Evolutionary conservation across 352 stramenopile genomes (phyloP).

Genomic region (Pythium angustatum): DNA sequence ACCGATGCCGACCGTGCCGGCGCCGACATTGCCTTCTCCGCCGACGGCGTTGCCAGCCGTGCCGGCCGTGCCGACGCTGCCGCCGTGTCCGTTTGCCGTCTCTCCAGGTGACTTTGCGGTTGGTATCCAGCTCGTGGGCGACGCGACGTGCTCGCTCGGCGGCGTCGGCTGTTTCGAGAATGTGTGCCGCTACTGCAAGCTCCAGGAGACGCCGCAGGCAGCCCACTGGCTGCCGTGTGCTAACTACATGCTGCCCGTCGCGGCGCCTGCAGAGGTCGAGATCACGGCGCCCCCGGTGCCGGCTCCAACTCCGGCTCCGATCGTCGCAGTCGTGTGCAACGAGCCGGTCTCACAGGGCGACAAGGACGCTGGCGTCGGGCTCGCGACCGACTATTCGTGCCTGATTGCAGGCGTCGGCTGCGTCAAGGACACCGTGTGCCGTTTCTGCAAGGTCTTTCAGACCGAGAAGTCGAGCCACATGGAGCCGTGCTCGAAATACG

Average conservation of each 20-base stretch:
- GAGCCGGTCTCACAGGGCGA: background rate
- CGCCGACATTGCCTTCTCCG: background rate
- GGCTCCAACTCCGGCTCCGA: background rate
- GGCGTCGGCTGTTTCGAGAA: slow-evolving; percentile 8
- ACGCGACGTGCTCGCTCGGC: background rate
- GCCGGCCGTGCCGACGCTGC: background rate
- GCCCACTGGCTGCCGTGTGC: background rate
- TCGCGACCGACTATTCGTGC: slow-evolving; percentile 10
- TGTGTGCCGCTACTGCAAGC: slow-evolving; percentile 11
- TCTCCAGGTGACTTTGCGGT: background rate
- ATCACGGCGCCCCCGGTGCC: background rate
- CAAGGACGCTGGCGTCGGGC: background rate
- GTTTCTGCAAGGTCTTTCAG: slow-evolving; percentile 24
- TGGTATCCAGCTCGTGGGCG: background rate
- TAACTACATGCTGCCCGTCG: background rate
- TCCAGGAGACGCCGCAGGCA: slow-evolving; percentile 1
- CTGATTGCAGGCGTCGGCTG: slow-evolving; percentile 3
- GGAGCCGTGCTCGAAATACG: background rate
- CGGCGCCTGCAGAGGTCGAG: background rate
- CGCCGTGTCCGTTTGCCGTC: slow-evolving; percentile 1
- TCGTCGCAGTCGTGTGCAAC: slow-evolving; percentile 3
- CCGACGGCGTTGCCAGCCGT: background rate
- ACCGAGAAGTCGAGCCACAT: slow-evolving; percentile 3
- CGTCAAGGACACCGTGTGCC: slow-evolving; percentile 18
- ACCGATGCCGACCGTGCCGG: background rate